A percentile compares a stretch with the other conserved stretches of the same genome.
Evolutionary conservation across 73 alveolate species (phyloP).

Genomic region (Loxodes magnus): DNA sequence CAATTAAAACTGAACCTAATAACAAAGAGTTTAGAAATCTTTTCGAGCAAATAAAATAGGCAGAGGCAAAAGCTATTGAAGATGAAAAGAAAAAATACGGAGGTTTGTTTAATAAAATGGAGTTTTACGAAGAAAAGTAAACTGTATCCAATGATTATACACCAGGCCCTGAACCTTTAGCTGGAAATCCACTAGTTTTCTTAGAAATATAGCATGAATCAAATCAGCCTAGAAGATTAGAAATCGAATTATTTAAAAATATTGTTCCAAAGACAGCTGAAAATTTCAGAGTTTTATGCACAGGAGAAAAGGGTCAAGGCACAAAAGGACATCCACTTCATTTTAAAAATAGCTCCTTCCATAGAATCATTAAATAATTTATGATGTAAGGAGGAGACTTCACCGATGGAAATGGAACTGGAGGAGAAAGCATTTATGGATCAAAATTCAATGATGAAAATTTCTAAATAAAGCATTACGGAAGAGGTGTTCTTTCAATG

Average conservation of each 20-base stretch:
- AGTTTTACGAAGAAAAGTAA: conserved; percentile 75
- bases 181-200: conserved; percentile 54
- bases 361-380: conserved; percentile 70
- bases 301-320: conserved; percentile 83
- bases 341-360: conserved; percentile 70
- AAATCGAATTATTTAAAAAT: conserved; percentile 77
- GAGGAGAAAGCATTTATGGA: conserved; percentile 84
- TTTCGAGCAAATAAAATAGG: conserved; percentile 27
- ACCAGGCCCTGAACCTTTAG: conserved; percentile 46
- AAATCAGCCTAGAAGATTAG: conserved; percentile 70
- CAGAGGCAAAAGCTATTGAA: conserved; percentile 29
- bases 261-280: conserved; percentile 91
- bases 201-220: conserved; percentile 78
- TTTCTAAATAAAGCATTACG: conserved; percentile 59
- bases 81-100: conserved; percentile 45
- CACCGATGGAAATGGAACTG: conserved; percentile 72
- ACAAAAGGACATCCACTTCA: conserved; percentile 24
- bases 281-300: conserved; percentile 95
- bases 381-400: conserved; percentile 92
- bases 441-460: conserved; percentile 79
- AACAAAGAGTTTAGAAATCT: conserved; percentile 54
- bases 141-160: conserved; percentile 21
- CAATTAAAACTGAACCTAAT: conserved; percentile 44
- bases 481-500: conserved; percentile 88
- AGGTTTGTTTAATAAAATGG: conserved; percentile 48